phyloP scores from a whole-genome alignment of 2,329 filamentous ascomycete species.

The Aspergillus sp. region DNA sequence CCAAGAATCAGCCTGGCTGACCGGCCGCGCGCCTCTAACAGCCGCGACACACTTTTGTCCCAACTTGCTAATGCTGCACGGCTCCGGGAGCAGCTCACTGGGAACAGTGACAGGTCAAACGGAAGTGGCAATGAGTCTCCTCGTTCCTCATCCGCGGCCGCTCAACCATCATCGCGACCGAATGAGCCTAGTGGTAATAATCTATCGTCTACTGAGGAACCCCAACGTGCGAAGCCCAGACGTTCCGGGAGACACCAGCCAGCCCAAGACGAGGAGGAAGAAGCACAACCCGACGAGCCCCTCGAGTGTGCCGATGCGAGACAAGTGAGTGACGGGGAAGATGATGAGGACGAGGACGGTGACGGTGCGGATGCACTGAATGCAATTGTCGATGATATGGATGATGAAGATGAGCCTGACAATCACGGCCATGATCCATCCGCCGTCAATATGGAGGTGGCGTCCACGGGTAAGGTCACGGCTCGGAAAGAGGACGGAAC shows the following conservation, averaged over 20 bases:
- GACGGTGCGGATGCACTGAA: constrained; percentile 59
- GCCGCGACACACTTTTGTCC: constrained; percentile 59
- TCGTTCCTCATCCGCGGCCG: constrained; percentile 15
- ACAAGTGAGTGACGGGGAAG: constrained; percentile 64
- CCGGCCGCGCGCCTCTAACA: constrained; percentile 57
- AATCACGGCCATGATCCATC: constrained; percentile 72
- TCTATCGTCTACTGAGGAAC: constrained; percentile 36
- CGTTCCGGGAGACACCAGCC: constrained; percentile 57
- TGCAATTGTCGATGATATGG: constrained; percentile 82
- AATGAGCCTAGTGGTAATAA: constrained; percentile 16
- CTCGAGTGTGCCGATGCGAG: constrained; percentile 92
- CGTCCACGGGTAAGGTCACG: constrained; percentile 76
- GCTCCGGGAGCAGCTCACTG: constrained; percentile 46
- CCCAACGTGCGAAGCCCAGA: constrained; percentile 43
- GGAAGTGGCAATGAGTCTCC: constrained; percentile 28
- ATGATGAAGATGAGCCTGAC: constrained; percentile 76
- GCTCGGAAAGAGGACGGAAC: constrained; percentile 90
- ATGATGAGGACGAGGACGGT: constrained; percentile 54
- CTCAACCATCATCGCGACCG: constrained; percentile 10
- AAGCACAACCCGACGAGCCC: constrained; percentile 60
- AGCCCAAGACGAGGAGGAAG: constrained; percentile 53
- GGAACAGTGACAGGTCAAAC: constrained; percentile 13
- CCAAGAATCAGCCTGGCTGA: constrained; percentile 80
- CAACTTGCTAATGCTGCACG: constrained; percentile 65
- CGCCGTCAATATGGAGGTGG: constrained; percentile 87